Evolutionary conservation across 2,329 filamentous ascomycete species (phyloP), one percentile per base, ranked within the genome.

Genomic region (Macrophomina pseudophaseolina): DNA sequence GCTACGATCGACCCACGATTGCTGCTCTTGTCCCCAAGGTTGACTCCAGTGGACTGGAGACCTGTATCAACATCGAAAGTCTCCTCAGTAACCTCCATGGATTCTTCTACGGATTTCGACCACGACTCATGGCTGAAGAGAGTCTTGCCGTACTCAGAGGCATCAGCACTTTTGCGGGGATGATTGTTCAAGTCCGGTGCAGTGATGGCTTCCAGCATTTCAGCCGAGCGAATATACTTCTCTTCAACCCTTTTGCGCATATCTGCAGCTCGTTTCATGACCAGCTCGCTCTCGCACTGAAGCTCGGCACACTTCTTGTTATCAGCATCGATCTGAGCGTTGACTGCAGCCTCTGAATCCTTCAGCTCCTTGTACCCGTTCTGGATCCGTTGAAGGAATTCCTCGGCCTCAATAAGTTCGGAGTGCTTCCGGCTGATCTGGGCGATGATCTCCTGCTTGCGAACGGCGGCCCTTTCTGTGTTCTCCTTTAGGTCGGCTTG

Each of bases 171-270:
- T 14, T 44, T 9, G 42, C 12, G 11, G 16, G 42, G 2, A 5
- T 44, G 28, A 8, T 12, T 9, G 4, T 12, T 16, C 3, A 14
- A 28, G 1, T 42, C 9, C 6, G 35, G 28, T 14, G 38, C 12
- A 7, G 14, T 11, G 12, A 64, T n/a, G n/a, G 40, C 38, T 8
- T 53, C 18, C 5, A 64, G 18, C 62, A 44, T 42, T 18, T 53
- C 52, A 18, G 33, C 30, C 30, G 38, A 46, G 9, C 35, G 38
- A 4, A 32, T 4, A 2, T 18, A 23, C 33, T 64, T 64, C 12
- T 54, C 40, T 16, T 64, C 62, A 14, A 62, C 52, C 33, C 54
- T 53, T 14, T 44, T 44, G 7, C 48, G 62, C 62, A 64, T 44
- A 16, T 54, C 30, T 33, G 48, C 30, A 12, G 48, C 52, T 12